These are phyloP conservation scores for Blastobotrys illinoisensis DNA, from an alignment of 1,139 yeast genomes.

Conservation along the genomic window DNA sequence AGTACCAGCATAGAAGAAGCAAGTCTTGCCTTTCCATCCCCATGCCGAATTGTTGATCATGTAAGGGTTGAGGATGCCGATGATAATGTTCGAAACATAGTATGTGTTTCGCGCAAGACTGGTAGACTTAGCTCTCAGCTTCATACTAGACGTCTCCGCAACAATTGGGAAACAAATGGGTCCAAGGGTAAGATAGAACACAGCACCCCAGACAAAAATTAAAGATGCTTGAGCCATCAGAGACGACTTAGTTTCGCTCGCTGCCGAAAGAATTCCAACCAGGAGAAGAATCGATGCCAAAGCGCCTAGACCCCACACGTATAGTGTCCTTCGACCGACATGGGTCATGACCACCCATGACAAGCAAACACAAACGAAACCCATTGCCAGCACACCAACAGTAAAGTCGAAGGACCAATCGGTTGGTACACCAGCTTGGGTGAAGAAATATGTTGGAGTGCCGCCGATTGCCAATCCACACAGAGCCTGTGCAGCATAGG, in stretches of 20 bases:
- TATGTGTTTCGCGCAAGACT: conserved; percentile 44
- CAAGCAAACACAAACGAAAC: conserved; percentile 48
- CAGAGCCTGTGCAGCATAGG: conserved; percentile 3
- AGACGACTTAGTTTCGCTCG: neutral
- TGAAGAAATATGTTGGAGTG: conserved; percentile 15
- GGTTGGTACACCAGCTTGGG: conserved; percentile 13
- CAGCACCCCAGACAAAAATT: conserved; percentile 3
- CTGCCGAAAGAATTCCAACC: conserved; percentile 14
- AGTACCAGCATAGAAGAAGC: conserved; percentile 50
- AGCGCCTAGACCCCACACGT: conserved; percentile 38
- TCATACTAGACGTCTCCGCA: conserved; percentile 50
- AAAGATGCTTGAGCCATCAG: neutral
- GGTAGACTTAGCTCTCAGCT: conserved; percentile 49
- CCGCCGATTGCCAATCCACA: conserved; percentile 4
- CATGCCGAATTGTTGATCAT: conserved; percentile 52
- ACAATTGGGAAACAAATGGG: conserved; percentile 52
- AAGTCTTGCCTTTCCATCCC: conserved; percentile 54
- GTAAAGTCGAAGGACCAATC: conserved; percentile 10
- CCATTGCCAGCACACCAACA: conserved; percentile 31
- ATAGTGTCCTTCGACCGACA: conserved; percentile 46
- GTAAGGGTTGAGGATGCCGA: conserved; percentile 45
- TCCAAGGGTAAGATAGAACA: conserved; percentile 34
- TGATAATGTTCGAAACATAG: conserved; percentile 37
- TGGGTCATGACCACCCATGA: conserved; percentile 33
- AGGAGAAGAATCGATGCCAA: conserved; percentile 36